These are phyloP conservation scores for Fusarium succisae DNA, from an alignment of 2,329 filamentous ascomycete species.

Conservation along the genomic window DNA sequence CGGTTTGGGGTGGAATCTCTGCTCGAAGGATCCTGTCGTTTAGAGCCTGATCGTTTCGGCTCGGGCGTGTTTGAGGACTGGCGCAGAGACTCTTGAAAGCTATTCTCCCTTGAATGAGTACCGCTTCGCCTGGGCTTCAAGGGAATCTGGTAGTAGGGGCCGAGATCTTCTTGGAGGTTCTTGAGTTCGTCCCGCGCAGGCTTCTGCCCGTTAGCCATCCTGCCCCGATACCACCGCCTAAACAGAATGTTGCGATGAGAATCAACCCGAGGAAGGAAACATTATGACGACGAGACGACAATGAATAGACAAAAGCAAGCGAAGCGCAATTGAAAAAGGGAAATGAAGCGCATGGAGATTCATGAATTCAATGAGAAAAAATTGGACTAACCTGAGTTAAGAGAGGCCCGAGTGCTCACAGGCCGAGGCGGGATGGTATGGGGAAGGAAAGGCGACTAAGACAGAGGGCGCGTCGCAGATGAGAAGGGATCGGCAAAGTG, in stretches of 20 bases:
- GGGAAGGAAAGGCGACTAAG: slow-evolving; percentile 37
- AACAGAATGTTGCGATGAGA: slow-evolving; percentile 44
- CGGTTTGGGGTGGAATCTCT: slow-evolving; percentile 42
- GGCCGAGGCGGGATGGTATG: slow-evolving; percentile 39
- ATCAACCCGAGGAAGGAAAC: slow-evolving; percentile 41
- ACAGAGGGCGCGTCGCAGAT: slow-evolving; percentile 28
- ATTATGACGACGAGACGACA: slow-evolving; percentile 21
- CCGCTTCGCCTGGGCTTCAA: slow-evolving; percentile 38
- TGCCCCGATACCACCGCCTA: slow-evolving; percentile 44
- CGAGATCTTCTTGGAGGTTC: slow-evolving; percentile 48
- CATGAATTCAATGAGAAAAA: slow-evolving; percentile 11
- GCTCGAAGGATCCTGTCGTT: slow-evolving; percentile 40
- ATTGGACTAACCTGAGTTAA: slow-evolving; percentile 31
- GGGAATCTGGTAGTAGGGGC: slow-evolving; percentile 46
- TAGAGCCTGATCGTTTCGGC: slow-evolving; percentile 36
- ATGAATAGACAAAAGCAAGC: not conserved
- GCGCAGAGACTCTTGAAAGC: slow-evolving; percentile 36
- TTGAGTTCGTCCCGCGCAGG: slow-evolving; percentile 47
- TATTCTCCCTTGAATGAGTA: slow-evolving; percentile 38
- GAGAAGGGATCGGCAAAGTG: slow-evolving; percentile 26
- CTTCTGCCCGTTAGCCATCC: slow-evolving; percentile 49
- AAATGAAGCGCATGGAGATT: slow-evolving; percentile 4
- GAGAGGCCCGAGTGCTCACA: slow-evolving; percentile 30
- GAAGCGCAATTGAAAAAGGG: not conserved
- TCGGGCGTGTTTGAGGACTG: slow-evolving; percentile 39